Percentiles rank a stretch among this genome's conserved stretches.
Evolutionary conservation across 306 rosid species (phyloP).

Genomic region (Acacia crassicarpa): DNA sequence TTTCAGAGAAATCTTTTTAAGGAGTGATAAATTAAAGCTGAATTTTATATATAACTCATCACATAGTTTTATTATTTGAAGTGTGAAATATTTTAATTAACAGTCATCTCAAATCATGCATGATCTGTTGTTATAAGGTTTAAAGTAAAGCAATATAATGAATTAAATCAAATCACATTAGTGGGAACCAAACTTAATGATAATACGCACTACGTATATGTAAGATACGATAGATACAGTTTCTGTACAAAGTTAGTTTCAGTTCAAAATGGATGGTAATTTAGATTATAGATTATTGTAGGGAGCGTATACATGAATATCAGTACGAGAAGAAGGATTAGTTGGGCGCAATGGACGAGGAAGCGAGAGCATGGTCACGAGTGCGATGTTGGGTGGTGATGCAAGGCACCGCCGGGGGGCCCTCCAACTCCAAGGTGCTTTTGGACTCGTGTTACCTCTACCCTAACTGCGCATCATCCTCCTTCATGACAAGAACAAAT

Average conservation of each 20-base stretch:
- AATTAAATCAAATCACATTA: neutral
- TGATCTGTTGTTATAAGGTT: neutral
- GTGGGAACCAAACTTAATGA: neutral
- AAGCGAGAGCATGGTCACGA: constrained; percentile 46
- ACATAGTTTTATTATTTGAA: constrained; percentile 19
- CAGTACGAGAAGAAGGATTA: constrained; percentile 1
- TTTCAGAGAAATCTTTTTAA: constrained; percentile 52
- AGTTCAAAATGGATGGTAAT: neutral
- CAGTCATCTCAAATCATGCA: neutral
- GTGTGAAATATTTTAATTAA: neutral
- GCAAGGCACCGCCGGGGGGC: constrained; percentile 46
- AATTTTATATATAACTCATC: constrained; percentile 36
- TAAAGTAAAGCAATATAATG: neutral
- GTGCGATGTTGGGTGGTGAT: constrained; percentile 50
- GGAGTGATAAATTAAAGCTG: constrained; percentile 44
- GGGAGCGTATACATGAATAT: neutral
- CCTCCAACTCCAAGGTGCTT: constrained; percentile 52
- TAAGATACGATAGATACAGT: neutral
- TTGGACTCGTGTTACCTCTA: constrained; percentile 28
- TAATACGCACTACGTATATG: neutral
- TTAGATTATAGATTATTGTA: neutral
- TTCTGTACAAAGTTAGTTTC: neutral
- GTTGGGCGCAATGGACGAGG: constrained; percentile 60
- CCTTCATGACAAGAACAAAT: no score
- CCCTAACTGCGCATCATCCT: neutral